Base-by-base conservation (phyloP, 2,329 filamentous ascomycete genomes). In the Paramyrothecium roridum region DNA sequence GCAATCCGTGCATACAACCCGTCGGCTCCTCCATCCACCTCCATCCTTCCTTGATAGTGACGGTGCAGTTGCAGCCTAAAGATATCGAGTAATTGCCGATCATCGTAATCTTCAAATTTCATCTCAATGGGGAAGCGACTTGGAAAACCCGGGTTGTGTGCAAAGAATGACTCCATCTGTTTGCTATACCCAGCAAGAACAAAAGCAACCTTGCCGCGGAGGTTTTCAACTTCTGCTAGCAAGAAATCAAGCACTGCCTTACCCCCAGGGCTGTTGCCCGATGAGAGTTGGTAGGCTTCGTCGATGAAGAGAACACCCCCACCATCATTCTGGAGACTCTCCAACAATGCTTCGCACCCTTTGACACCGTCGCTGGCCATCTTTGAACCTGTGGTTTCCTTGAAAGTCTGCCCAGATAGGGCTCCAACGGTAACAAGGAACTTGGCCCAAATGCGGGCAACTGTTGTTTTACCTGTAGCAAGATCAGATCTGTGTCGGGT, bases 241-340 rank as follows among this genome's bases (percentile, higher is more conserved):
- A 93, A 73, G 57, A 80, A 90, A 58, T 93, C 88, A 0, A 93
- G 73, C 0, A 91, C 87, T 0, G 80, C 78, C 1, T 71, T 74
- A 0, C 89, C 88, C 0, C 81, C 82, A 2, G 66, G 62, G 21
- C 73, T 87, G 54, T 83, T 81, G 0, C 80, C 80, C 1, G 82
- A 83, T 0, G 83, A 79, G 0, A 93, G 75, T 59, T 93, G 89
- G 63, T 93, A 92, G 0, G 89, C 88, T 67, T 93, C 89, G 57
- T 93, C 90, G 21, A 93, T 87, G 64, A 93, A 93, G 2, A 91
- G 63, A 0, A 86, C 86, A 0, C 90, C 90, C 0, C 89, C 89
- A 0, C 82, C 85, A 1, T 70, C 60, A 26, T 84, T 74, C 3
- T 84, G 64, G 40, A 93, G 76, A 0, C 63, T 50, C 1, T 75